phyloP scores from a whole-genome alignment of 2,329 filamentous ascomycete genomes.

The Fusarium buharicum region DNA sequence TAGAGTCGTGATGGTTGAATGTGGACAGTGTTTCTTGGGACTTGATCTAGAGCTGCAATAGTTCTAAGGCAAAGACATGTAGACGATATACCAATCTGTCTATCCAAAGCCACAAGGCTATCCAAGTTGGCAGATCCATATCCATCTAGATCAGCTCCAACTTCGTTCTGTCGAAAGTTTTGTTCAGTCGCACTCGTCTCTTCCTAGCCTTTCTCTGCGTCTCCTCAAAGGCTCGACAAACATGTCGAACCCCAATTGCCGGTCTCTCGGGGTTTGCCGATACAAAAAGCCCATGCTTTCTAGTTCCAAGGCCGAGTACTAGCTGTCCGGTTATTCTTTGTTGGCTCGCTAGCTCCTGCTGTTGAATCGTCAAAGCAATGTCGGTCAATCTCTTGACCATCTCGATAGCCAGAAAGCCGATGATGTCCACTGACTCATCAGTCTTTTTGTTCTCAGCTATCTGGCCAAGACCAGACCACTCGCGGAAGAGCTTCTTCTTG shows the following conservation, averaged over 20 bases:
- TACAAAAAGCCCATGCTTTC: conserved; percentile 12
- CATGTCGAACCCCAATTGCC: conserved; percentile 3
- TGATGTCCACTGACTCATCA: conserved; percentile 96
- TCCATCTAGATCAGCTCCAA: conserved; percentile 13
- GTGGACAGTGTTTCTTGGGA: neutral
- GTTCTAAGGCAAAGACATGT: neutral
- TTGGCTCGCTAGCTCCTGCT: neutral
- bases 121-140: neutral
- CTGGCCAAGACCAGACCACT: conserved; percentile 95
- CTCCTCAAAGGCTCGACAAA: conserved; percentile 13
- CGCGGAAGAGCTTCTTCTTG: conserved; percentile 93
- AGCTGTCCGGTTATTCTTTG: neutral
- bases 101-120: neutral
- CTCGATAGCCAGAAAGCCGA: conserved; percentile 96
- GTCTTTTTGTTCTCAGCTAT: conserved; percentile 95
- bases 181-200: neutral
- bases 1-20: conserved; percentile 20
- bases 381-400: conserved; percentile 97
- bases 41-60: neutral
- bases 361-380: conserved; percentile 92
- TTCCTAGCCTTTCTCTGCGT: conserved; percentile 14
- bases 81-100: neutral
- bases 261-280: neutral
- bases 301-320: rapidly evolving
- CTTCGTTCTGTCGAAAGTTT: neutral